Evolutionary conservation across 1,139 yeast species (phyloP).

Genomic region (Sugiyamaella pinicola): DNA sequence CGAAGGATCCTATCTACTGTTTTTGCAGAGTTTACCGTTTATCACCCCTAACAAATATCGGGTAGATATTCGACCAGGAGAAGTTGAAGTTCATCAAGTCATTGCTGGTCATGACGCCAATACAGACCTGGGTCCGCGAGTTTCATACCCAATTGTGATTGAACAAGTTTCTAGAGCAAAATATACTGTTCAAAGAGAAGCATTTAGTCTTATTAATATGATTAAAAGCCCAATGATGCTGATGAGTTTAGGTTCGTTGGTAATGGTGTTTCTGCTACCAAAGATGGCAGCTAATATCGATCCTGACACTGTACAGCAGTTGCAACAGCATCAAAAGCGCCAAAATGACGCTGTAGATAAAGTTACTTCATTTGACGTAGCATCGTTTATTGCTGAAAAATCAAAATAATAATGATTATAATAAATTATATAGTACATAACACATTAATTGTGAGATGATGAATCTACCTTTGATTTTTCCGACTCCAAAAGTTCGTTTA

Average conservation of each 20-base stretch:
- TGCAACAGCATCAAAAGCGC: constrained; percentile 34
- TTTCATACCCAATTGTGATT: constrained; percentile 36
- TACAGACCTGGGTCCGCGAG: constrained; percentile 37
- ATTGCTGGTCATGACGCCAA: constrained; percentile 36
- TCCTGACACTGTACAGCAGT: constrained; percentile 41
- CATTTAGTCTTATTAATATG: constrained; percentile 40
- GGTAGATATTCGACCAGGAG: constrained; percentile 36
- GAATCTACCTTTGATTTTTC: constrained; percentile 13
- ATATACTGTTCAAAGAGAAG: constrained; percentile 37
- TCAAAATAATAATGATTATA: background rate
- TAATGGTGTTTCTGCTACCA: constrained; percentile 42
- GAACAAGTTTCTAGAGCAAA: constrained; percentile 28
- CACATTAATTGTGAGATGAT: background rate
- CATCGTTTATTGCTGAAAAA: constrained; percentile 34
- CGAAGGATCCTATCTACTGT: constrained; percentile 36
- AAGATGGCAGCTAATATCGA: constrained; percentile 40
- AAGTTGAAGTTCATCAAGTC: constrained; percentile 35
- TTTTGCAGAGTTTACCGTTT: constrained; percentile 29
- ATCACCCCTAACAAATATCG: constrained; percentile 27
- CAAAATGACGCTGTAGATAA: constrained; percentile 30
- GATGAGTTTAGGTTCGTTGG: constrained; percentile 41
- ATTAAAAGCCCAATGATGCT: constrained; percentile 45
- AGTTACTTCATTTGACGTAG: constrained; percentile 38
- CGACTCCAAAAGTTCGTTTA: constrained; percentile 12
- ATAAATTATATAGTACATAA: background rate